Base-by-base conservation (phyloP, 2,329 filamentous ascomycete species). In the Penicillium rolfsii region DNA sequence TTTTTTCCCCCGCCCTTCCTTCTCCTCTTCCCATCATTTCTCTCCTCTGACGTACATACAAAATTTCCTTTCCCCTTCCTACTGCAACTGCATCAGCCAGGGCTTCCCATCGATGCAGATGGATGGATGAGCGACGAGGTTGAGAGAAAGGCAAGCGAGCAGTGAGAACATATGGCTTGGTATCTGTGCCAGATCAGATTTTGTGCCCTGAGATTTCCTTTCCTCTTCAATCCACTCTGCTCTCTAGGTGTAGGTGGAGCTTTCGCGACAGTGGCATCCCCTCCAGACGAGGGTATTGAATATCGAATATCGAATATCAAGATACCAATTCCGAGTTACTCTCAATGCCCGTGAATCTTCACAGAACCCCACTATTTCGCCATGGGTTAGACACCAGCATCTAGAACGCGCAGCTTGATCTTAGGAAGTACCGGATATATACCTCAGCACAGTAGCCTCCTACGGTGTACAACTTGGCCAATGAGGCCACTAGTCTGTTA, bases 21-120 rank as follows among this genome's bases (percentile, higher is more conserved):
- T 48, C 52, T 55, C 46, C 56, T 54, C 46, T 35, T 57, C 41
- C 56, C 35, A 59, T 22, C 16, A 55, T n/a, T 30, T 30, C 35
- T 19, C 48, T 49, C 55, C 49, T 48, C 58, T 66, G 61, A 63
- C 60, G 64, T 67, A 67, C 66, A 67, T 66, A 65, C 55, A 57
- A 62, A 46, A 55, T 52, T 14, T 30, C 33, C 12, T 35, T 55
- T 46, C 33, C 28, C 28, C 12, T 26, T 24, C 19, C 33, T 38
- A 40, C 52, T 45, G 30, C 48, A 49, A 40, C 19, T 48, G 33
- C 45, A 35, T 33, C 35, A 35, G 30, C 4, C 24, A 14, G 35
- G 35, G 26, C 45, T 35, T 28, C 22, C 12, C 43, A 53, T 35
- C 33, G 26, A 16, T 24, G 36, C 35, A 26, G 50, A 40, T 19